Evolutionary conservation across 257 asterid species (phyloP), one percentile per base, ranked within the genome.

Genomic region (Galeopsis tetrahit): DNA sequence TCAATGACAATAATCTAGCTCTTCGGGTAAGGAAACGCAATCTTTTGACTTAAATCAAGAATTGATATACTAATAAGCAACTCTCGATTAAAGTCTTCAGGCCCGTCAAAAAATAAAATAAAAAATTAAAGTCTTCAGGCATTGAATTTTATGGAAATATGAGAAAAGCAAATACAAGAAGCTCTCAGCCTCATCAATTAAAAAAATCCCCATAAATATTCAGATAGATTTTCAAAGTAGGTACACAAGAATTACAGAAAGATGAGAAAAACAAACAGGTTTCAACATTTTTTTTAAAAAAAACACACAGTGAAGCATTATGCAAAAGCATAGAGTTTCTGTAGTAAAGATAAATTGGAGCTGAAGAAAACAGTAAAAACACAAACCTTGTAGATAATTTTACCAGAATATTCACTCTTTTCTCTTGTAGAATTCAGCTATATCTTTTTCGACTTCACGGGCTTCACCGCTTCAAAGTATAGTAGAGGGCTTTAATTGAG

Each of bases 361-460:
- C 35, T 3, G 74, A 14, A 77, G 68, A 57, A 35, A 62, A 33
- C 17, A 2, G 14, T 59, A 48, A 52, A 40, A 49, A 38, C 6
- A 32, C 31, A 38, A 68, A 78, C 70, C 75, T 68, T 67, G 31
- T n/a, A 44, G 53, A 63, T 61, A 61, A 42, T 65, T 32, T 60
- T 9, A 42, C 31, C 74, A n/a, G n/a, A 59, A 42, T 17, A 39
- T 21, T 0, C 35, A 10, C 21, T 17, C 10, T 55, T 44, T 5
- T 34, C 8, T 31, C 48, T 38, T 44, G 6, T 10, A 11, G 2
- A 67, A 61, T 49, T 63, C 63, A 58, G 71, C 39, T 68, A 10
- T 8, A 21, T 59, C 53, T 21, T 55, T 34, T 55, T 4, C 55
- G 70, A 61, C 52, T 35, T 75, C 49, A 36, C 1, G 73, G 69